A percentile compares a stretch with the other conserved stretches of the same genome.
Evolutionary conservation across 176 grass and related monocot genomes (phyloP).

Genomic region (Phyllostachys edulis): DNA sequence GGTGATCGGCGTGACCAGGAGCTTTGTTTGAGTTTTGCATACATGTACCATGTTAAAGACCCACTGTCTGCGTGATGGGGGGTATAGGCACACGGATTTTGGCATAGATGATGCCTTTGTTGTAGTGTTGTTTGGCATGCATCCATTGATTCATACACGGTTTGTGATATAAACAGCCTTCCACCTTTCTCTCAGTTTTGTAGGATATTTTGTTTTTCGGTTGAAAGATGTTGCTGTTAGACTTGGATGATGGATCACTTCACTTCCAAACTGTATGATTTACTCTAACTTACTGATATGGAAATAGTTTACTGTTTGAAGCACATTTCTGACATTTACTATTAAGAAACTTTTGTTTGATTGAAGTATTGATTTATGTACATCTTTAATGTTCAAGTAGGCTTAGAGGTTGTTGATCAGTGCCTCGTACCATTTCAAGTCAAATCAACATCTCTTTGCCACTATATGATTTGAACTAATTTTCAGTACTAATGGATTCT

Average conservation of each 20-base stretch:
- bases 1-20: conserved; percentile 76
- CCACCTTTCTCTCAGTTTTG: too few relatives aligned
- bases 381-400: conserved; percentile 10
- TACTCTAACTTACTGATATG: conserved; percentile 31
- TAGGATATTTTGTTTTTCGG: too few relatives aligned
- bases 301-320: conserved; percentile 13
- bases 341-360: conserved; percentile 15
- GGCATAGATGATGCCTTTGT: conserved; percentile 36
- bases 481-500: neutral
- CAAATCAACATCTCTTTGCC: neutral
- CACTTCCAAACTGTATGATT: conserved; percentile 27
- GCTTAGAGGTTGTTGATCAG: conserved; percentile 14
- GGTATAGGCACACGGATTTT: conserved; percentile 25
- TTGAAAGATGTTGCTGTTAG: too few relatives aligned
- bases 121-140: conserved; percentile 37
- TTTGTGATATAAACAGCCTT: too few relatives aligned
- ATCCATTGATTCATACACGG: too few relatives aligned
- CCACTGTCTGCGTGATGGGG: conserved; percentile 24
- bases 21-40: conserved; percentile 91
- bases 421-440: neutral
- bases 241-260: too few relatives aligned
- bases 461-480: conserved; percentile 3
- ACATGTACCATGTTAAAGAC: conserved; percentile 74
- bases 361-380: neutral
- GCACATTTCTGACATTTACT: conserved; percentile 12